A percentile compares a stretch with the other conserved stretches of the same genome.
phyloP scores from a whole-genome alignment of 2,329 filamentous ascomycete species.

The Claviceps citrina region DNA sequence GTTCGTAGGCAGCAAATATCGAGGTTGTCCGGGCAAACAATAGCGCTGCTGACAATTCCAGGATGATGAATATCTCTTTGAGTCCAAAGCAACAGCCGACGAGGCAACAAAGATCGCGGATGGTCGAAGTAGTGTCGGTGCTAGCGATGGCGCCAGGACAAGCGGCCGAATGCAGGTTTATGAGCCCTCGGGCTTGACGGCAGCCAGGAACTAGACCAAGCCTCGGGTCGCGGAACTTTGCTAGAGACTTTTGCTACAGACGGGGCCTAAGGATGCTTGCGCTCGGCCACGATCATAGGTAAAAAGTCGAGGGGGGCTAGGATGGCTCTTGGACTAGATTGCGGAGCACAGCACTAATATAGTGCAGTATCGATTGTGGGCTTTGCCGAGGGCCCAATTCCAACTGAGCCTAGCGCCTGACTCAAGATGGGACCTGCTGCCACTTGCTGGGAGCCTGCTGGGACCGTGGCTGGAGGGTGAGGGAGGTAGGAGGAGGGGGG shows the following conservation, averaged over 20 bases:
- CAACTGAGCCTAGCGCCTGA: constrained; percentile 22
- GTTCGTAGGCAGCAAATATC: too few relatives aligned
- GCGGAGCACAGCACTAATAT: constrained; percentile 26
- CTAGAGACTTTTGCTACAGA: constrained; percentile 8
- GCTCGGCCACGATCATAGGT: constrained; percentile 12
- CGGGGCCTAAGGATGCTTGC: constrained; percentile 11
- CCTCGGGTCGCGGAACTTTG: constrained; percentile 11
- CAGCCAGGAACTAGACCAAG: constrained; percentile 8
- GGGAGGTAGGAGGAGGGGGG: neutral
- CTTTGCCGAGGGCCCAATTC: constrained; percentile 19
- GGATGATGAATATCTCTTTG: neutral
- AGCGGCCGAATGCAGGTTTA: constrained; percentile 6
- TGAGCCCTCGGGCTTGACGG: constrained; percentile 6
- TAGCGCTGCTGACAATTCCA: neutral
- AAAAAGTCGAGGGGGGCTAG: constrained; percentile 13
- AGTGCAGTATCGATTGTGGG: constrained; percentile 20
- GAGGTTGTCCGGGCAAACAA: neutral
- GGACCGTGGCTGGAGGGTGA: neutral
- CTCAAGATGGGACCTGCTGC: constrained; percentile 12
- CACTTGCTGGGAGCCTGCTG: constrained; percentile 3
- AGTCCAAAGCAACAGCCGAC: neutral
- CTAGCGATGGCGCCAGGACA: constrained; percentile 3
- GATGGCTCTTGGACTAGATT: constrained; percentile 17
- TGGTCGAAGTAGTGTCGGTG: constrained; percentile 3
- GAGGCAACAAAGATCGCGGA: neutral